Evolutionary conservation across 192 early-diverging fungal genomes (phyloP).

Genomic region (Fimicolochytrium jonesii): DNA sequence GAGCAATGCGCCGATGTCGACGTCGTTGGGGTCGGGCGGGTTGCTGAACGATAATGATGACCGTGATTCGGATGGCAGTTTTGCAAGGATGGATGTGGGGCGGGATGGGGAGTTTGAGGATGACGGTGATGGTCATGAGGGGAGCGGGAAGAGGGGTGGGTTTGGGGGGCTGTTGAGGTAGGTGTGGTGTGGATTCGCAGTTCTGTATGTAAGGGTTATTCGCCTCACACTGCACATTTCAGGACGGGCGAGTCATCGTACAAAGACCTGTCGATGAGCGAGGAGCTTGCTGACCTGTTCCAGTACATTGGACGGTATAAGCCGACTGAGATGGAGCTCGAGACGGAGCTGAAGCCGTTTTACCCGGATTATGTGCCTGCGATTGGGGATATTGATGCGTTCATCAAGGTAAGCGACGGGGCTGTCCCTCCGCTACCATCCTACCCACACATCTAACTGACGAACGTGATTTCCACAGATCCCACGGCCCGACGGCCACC

Average conservation of each 20-base stretch:
- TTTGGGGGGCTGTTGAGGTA: too few species aligned
- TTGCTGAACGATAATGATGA: too few species aligned
- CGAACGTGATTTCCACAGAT: conserved; percentile 32
- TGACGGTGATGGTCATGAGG: not conserved
- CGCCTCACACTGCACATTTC: too few species aligned
- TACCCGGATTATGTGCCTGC: conserved; percentile 59
- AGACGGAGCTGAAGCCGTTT: conserved; percentile 49
- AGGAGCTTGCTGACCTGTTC: conserved; percentile 52
- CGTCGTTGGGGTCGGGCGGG: too few species aligned
- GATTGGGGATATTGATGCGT: conserved; percentile 64
- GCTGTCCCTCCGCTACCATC: not conserved
- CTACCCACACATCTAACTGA: too few species aligned
- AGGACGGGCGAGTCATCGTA: not conserved
- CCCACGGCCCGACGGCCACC: conserved; percentile 40
- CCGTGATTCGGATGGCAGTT: too few species aligned
- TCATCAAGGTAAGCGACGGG: conserved; percentile 58
- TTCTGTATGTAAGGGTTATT: too few species aligned
- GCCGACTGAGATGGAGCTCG: conserved; percentile 53
- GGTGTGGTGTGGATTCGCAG: too few species aligned
- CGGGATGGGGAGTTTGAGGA: conserved; percentile 15
- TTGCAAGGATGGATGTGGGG: too few species aligned
- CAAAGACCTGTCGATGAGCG: conserved; percentile 8
- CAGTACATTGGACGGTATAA: conserved; percentile 46
- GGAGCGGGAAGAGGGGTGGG: too few species aligned
- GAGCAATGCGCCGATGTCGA: too few species aligned